Evolutionary conservation across 306 rosid species (phyloP).

Genomic region (Spatholobus suberectus): DNA sequence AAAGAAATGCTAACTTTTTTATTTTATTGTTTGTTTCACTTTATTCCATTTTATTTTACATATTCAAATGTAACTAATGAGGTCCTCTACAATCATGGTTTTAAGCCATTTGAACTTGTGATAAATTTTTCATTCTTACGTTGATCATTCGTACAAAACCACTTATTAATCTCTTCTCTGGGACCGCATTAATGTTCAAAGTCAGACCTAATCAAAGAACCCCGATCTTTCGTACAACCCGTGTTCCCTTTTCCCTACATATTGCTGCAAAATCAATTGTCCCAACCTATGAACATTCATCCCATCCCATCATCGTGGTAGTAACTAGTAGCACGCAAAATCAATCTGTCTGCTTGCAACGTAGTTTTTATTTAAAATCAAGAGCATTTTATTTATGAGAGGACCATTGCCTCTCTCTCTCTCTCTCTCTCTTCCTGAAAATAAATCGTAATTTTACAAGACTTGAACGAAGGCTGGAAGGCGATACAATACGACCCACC

Average conservation of each 20-base stretch:
- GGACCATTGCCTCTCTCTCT: neutral
- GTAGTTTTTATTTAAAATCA: neutral
- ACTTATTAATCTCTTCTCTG: neutral
- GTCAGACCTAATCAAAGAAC: constrained; percentile 19
- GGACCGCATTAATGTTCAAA: constrained; percentile 28
- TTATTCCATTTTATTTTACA: too few relatives aligned
- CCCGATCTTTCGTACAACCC: neutral
- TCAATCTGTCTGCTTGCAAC: neutral
- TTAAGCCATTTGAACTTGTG: neutral
- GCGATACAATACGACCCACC: neutral
- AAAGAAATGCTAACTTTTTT: too few relatives aligned
- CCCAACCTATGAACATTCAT: neutral
- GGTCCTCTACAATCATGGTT: neutral
- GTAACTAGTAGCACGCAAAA: neutral
- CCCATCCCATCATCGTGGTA: neutral
- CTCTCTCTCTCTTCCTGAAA: neutral
- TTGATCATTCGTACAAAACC: neutral
- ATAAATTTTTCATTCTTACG: neutral
- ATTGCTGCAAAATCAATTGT: neutral
- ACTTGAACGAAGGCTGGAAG: neutral
- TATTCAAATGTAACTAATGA: neutral
- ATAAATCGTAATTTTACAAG: neutral
- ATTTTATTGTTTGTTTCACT: too few relatives aligned
- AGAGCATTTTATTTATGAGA: neutral
- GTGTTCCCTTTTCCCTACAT: neutral